A percentile compares a stretch with the other conserved stretches of the same genome.
Conservation (phyloP, 2,329 filamentous ascomycete genomes). For the Alternaria conjuncta region DNA sequence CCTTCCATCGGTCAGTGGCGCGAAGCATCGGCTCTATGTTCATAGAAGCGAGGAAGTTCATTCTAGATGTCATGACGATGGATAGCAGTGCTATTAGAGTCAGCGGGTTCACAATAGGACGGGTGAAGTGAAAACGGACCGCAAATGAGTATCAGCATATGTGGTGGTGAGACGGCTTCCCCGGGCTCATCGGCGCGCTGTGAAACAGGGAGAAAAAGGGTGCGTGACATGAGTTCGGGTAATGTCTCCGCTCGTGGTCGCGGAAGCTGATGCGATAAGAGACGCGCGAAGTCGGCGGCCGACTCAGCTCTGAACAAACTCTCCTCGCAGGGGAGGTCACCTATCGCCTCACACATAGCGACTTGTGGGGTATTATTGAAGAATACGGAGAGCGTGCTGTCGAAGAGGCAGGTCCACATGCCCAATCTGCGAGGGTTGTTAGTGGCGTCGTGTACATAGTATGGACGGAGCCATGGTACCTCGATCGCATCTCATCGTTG, state of each 20-base stretch:
- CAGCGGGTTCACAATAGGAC: accelerated
- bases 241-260: not conserved
- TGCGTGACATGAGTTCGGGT: not conserved
- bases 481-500: not conserved
- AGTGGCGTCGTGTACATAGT: not conserved
- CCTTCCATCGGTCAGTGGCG: not conserved
- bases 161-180: not conserved
- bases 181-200: not conserved
- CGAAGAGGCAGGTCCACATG: not conserved
- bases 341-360: not conserved
- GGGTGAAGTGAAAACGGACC: not conserved
- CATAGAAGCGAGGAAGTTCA: not conserved
- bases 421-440: not conserved
- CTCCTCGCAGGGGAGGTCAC: not conserved
- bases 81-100: not conserved
- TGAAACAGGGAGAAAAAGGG: not conserved
- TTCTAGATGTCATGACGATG: not conserved
- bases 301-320: not conserved
- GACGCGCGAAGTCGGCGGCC: not conserved
- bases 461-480: not conserved
- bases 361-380: not conserved
- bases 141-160: not conserved
- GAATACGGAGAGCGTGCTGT: not conserved
- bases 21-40: not conserved
- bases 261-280: not conserved